Conservation (phyloP, 140 eudicot genomes). For the Ambrosia hybrid region DNA sequence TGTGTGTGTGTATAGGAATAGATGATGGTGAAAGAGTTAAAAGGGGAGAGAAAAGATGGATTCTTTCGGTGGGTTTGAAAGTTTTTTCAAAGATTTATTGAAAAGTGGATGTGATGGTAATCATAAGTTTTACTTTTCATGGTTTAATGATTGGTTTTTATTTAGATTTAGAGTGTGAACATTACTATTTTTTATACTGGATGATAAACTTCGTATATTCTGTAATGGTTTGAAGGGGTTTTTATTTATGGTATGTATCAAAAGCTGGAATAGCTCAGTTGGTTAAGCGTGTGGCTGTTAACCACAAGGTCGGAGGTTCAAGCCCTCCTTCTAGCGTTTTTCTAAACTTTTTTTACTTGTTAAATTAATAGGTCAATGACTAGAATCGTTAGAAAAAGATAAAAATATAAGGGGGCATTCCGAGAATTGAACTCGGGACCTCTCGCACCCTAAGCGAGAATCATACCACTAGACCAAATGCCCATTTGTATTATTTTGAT, state of each 20-base stretch:
- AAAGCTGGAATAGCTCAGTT: conserved; percentile 95
- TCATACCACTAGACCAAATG: conserved; percentile 99
- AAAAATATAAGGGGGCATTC: no score
- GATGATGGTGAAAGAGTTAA: conserved; percentile 3
- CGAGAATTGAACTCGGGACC: conserved; percentile 98
- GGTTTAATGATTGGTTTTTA: not conserved
- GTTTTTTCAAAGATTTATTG: conserved; percentile 39
- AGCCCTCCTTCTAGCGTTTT: conserved; percentile 92
- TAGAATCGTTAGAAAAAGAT: no score
- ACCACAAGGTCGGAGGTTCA: conserved; percentile 99
- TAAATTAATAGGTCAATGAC: no score
- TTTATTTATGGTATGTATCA: no score
- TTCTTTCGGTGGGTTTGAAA: conserved; percentile 63
- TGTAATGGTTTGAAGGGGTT: no score
- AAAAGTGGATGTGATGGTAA: conserved; percentile 39
- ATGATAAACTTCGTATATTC: not conserved
- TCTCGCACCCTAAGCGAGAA: conserved; percentile 99
- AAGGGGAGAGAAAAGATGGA: conserved; percentile 27
- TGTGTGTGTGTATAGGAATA: not conserved
- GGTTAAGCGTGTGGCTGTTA: conserved; percentile 99
- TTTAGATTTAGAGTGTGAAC: not conserved
- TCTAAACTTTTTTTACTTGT: no score
- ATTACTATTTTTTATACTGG: not conserved
- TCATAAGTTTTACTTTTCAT: conserved; percentile 35
- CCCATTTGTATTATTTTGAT: conserved; percentile 28